phyloP scores from a whole-genome alignment of 371 early-diverging fungal genomes.

The Aphelidium insulamus region DNA sequence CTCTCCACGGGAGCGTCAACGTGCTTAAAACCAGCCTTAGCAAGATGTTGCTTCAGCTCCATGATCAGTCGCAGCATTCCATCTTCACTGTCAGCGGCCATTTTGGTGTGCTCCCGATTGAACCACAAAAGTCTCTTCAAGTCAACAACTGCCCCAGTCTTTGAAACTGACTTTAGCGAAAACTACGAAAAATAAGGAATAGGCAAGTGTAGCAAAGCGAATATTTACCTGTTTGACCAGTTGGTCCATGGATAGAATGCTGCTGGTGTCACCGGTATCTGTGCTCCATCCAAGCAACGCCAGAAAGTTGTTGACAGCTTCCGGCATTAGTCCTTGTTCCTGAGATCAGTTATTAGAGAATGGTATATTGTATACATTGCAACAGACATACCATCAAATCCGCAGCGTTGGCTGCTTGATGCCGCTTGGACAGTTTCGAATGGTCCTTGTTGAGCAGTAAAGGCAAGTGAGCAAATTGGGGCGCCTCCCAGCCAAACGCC shows the following conservation, averaged over 20 bases:
- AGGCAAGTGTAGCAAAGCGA: not conserved
- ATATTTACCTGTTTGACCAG: conserved; percentile 31
- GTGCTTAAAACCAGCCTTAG: conserved; percentile 11
- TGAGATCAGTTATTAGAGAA: conserved; percentile 4
- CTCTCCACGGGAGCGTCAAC: too few relatives aligned
- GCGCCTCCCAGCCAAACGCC: conserved; percentile 56
- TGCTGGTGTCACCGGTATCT: conserved; percentile 15
- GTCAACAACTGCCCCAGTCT: not conserved
- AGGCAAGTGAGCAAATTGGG: conserved; percentile 69
- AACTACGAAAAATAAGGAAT: not conserved
- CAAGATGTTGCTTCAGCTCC: not conserved
- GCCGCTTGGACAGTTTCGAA: conserved; percentile 66
- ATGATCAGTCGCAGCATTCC: not conserved
- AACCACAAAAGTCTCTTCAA: too few relatives aligned
- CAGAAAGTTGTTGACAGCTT: conserved; percentile 68
- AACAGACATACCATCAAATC: conserved; percentile 17
- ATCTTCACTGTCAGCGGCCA: not conserved
- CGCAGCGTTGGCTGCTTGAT: conserved; percentile 51
- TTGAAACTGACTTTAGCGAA: conserved; percentile 1
- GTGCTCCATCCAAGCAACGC: conserved; percentile 73
- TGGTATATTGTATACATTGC: not conserved
- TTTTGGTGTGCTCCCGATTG: too few relatives aligned
- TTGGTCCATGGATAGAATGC: conserved; percentile 37
- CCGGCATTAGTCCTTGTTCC: conserved; percentile 62
- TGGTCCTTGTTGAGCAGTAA: conserved; percentile 60